Percentiles rank a stretch among this genome's conserved stretches.
Conservation (phyloP, 768 basidiomycete genomes). For the Boletus rubroflammeus region DNA sequence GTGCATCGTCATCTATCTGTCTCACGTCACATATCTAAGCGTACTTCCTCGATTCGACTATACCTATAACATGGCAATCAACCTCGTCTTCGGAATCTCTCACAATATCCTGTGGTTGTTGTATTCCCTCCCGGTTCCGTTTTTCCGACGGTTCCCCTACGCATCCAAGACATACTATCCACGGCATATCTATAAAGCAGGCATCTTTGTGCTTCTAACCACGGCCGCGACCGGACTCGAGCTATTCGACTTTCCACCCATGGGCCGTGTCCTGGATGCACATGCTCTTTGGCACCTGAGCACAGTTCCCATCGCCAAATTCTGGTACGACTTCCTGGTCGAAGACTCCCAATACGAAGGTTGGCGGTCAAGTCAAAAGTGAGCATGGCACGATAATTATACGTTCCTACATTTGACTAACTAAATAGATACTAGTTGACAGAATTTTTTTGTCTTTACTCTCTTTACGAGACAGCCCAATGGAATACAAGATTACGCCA, state of each 20-base stretch:
- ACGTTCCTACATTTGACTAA: constrained; percentile 4
- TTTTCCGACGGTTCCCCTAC: constrained; percentile 53
- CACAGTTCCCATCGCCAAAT: constrained; percentile 70
- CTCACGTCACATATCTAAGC: constrained; percentile 77
- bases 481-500: constrained; percentile 3
- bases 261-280: constrained; percentile 74
- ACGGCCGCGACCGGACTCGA: constrained; percentile 77
- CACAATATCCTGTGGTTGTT: constrained; percentile 83
- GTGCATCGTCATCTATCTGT: constrained; percentile 55
- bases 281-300: constrained; percentile 91
- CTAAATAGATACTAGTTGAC: constrained; percentile 14
- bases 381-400: constrained; percentile 6
- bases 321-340: constrained; percentile 86
- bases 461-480: background rate
- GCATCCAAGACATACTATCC: constrained; percentile 58
- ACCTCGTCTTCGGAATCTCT: constrained; percentile 65
- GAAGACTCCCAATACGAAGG: constrained; percentile 67
- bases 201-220: constrained; percentile 62
- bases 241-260: constrained; percentile 87
- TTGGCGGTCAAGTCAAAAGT: constrained; percentile 51
- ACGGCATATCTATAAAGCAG: constrained; percentile 48
- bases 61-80: constrained; percentile 88
- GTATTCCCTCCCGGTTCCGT: constrained; percentile 54
- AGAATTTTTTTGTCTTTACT: background rate
- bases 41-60: constrained; percentile 84